These are phyloP conservation scores for Leccinum pachyderme DNA, from an alignment of 1,284 basidiomycete genomes.

Conservation along the genomic window DNA sequence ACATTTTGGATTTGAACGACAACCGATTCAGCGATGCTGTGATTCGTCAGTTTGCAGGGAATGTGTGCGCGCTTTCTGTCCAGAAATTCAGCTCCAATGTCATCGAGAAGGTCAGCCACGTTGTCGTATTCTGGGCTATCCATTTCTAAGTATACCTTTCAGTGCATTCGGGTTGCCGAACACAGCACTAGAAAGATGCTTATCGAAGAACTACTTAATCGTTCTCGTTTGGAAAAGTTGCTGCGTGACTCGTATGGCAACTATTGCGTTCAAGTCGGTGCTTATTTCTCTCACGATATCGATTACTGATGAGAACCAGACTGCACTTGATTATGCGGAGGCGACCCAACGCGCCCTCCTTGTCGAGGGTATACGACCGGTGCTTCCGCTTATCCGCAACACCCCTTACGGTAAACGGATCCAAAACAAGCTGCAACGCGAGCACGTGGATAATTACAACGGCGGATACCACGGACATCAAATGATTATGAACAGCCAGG, in stretches of 20 bases:
- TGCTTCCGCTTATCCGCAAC: slow-evolving; percentile 92
- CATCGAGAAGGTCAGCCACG: slow-evolving; percentile 76
- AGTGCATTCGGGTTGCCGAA: slow-evolving; percentile 98
- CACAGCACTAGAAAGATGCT: slow-evolving; percentile 91
- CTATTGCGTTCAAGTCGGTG: slow-evolving; percentile 82
- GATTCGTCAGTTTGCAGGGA: slow-evolving; percentile 96
- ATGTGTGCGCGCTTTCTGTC: slow-evolving; percentile 95
- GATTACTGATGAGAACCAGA: slow-evolving; percentile 47
- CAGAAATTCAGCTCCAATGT: slow-evolving; percentile 99
- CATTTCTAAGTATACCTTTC: slow-evolving; percentile 17
- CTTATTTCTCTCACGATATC: slow-evolving; percentile 1
- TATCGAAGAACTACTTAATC: slow-evolving; percentile 94
- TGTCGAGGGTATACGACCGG: slow-evolving; percentile 95
- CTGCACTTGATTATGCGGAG: slow-evolving; percentile 94
- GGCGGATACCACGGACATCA: slow-evolving; percentile 59
- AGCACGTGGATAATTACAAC: slow-evolving; percentile 75
- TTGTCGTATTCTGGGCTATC: neutral
- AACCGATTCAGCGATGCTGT: slow-evolving; percentile 97
- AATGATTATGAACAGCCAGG: slow-evolving; percentile 56
- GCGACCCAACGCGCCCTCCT: slow-evolving; percentile 81
- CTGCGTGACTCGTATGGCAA: slow-evolving; percentile 94
- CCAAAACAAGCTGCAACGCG: slow-evolving; percentile 93
- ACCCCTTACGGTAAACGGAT: slow-evolving; percentile 98
- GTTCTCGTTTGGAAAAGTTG: slow-evolving; percentile 92
- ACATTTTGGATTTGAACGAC: slow-evolving; percentile 97